Evolutionary conservation across 2,329 filamentous ascomycete genomes (phyloP).

Genomic region (Fusarium verticillioides): DNA sequence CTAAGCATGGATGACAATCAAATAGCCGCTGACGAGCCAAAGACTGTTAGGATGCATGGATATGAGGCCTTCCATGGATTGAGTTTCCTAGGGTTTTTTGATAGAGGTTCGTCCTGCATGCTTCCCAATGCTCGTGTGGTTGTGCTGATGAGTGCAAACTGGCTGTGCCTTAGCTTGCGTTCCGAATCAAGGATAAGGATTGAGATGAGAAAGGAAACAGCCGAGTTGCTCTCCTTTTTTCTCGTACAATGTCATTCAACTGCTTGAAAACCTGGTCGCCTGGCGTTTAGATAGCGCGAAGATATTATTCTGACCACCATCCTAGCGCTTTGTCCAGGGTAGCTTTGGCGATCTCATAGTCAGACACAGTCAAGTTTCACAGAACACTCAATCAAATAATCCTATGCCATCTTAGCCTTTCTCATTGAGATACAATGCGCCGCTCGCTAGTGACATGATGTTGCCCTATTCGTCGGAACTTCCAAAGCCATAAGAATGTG

Average conservation of each 20-base stretch:
- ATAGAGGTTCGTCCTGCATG: background rate
- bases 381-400: background rate
- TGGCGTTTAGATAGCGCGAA: conserved; percentile 25
- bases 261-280: background rate
- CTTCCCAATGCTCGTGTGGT: background rate
- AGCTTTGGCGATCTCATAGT: background rate
- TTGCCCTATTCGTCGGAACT: background rate
- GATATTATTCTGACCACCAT: conserved; percentile 22
- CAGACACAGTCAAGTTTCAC: background rate
- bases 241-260: background rate
- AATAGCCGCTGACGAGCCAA: background rate
- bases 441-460: conserved; percentile 7
- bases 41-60: background rate
- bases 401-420: background rate
- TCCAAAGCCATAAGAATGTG: background rate
- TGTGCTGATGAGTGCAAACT: background rate
- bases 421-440: background rate
- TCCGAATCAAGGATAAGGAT: background rate
- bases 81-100: background rate
- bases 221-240: background rate
- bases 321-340: conserved; percentile 1
- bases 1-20: background rate
- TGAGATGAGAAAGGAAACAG: background rate
- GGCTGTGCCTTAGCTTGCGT: background rate
- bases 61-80: background rate